Percentiles rank a stretch among this genome's conserved stretches.
These are phyloP conservation scores for Polygonum maritimum DNA, from an alignment of 148 eudicot species.

Conservation along the genomic window DNA sequence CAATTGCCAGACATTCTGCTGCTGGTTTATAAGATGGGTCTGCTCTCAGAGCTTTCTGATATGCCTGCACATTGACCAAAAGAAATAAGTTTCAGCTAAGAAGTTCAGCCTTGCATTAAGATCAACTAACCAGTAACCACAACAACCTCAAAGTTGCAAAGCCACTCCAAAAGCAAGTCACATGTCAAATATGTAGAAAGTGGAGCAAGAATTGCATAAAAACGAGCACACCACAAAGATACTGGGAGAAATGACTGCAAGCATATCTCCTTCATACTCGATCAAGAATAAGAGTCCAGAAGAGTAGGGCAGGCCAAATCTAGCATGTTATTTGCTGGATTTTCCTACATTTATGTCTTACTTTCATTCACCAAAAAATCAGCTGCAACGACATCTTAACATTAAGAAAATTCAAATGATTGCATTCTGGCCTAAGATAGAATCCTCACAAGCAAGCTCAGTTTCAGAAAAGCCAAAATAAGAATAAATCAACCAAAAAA, in stretches of 20 bases:
- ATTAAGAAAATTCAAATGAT: not conserved
- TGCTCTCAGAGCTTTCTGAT: constrained; percentile 79
- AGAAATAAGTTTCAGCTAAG: constrained; percentile 9
- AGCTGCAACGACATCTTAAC: not conserved
- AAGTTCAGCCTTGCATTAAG: not conserved
- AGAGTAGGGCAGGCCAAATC: not conserved
- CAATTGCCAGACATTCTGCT: constrained; percentile 93
- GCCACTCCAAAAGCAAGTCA: not conserved
- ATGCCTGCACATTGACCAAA: constrained; percentile 49
- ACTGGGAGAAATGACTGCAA: not conserved
- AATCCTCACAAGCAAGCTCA: not conserved
- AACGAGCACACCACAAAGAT: not conserved
- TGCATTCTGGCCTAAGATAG: not conserved
- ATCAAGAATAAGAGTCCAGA: not conserved
- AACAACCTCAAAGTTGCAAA: not conserved
- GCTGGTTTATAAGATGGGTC: constrained; percentile 89
- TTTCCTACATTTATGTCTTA: not conserved
- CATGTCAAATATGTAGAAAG: not conserved
- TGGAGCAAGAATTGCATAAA: not conserved
- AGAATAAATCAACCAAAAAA: not conserved
- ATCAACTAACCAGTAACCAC: not conserved
- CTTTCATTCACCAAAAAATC: not conserved
- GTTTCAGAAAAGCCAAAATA: not conserved
- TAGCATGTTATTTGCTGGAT: not conserved
- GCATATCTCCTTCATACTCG: not conserved